Base-by-base conservation (phyloP, 2,329 filamentous ascomycete genomes). In the Gaeumannomyces sp. region DNA sequence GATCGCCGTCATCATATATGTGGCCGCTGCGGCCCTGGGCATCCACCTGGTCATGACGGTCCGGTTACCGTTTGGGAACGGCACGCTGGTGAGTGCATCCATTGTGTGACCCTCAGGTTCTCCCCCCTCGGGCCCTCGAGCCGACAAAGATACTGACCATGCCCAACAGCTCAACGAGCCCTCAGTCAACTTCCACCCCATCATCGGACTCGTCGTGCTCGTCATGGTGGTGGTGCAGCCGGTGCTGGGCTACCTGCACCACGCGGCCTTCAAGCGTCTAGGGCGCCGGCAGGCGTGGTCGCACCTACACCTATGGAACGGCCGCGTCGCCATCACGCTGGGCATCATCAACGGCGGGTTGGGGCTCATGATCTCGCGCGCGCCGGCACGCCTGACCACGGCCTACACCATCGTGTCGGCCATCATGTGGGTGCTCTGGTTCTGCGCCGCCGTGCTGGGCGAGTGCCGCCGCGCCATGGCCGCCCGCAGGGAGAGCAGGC, bases 281-380 rank as follows among this genome's bases (percentile, higher is more conserved):
- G 66, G 70, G 33, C 72, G 72, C 8, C 78, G 79, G 35, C 78
- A 77, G 50, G 38, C 74, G n/a, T 79, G 75, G 74, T 80, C 78
- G 0, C 68, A 79, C 67, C 66, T 76, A 13, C 81, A 83, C 65
- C 69, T 82, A 11, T 77, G 77, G 74, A 72, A 77, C 66, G 80
- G 80, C 57, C 76, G 80, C 13, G 60, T 73, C 16, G 67, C 70
- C 1, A 72, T 81, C 25, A 72, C 75, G 0, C 70, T 81, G 0
- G 80, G 79, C 29, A 79, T 81, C 63, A 70, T 80, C 65, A 80
- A 80, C 68, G 79, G 80, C 3, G 79, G 78, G 0, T 71, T 81
- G 1, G 79, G 80, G 0, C 69, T 82, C 38, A 68, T 71, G n/a
- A 69, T 81, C 4, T 74, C 79, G 11, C 66, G 67, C 22, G 76